phyloP scores from a whole-genome alignment of 2,329 filamentous ascomycete species.

The Chrysosporium keratinophilum region DNA sequence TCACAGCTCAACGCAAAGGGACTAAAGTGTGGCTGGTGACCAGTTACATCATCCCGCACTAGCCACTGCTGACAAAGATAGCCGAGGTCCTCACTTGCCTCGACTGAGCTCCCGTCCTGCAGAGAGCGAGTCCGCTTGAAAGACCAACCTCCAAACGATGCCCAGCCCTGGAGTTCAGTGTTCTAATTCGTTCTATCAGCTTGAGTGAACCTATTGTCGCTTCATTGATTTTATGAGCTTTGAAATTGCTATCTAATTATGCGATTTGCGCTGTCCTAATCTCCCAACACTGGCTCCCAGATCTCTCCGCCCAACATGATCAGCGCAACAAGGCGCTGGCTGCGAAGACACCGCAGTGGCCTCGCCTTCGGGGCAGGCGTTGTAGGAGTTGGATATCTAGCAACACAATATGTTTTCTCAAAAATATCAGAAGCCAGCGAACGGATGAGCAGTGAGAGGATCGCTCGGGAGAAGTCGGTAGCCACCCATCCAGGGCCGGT shows the following conservation, averaged over 20 bases:
- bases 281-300: background rate
- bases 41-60: conserved; percentile 2
- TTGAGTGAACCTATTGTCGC: background rate
- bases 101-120: background rate
- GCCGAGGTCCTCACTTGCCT: conserved; percentile 1
- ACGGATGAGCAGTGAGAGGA: conserved; percentile 91
- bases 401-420: conserved; percentile 79
- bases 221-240: background rate
- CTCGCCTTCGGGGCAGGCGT: conserved; percentile 81
- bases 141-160: background rate
- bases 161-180: background rate
- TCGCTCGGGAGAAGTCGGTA: conserved; percentile 87
- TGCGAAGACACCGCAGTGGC: conserved; percentile 81
- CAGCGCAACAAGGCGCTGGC: conserved; percentile 72
- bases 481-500: background rate
- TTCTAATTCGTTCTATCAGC: background rate
- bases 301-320: conserved; percentile 42
- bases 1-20: background rate
- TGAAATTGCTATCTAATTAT: background rate
- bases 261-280: background rate
- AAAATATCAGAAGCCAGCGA: conserved; percentile 91
- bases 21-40: background rate
- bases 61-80: conserved; percentile 9
- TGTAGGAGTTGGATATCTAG: conserved; percentile 80
- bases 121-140: background rate